phyloP scores from a whole-genome alignment of 2,329 filamentous ascomycete species.

The Aspergillus sp. region DNA sequence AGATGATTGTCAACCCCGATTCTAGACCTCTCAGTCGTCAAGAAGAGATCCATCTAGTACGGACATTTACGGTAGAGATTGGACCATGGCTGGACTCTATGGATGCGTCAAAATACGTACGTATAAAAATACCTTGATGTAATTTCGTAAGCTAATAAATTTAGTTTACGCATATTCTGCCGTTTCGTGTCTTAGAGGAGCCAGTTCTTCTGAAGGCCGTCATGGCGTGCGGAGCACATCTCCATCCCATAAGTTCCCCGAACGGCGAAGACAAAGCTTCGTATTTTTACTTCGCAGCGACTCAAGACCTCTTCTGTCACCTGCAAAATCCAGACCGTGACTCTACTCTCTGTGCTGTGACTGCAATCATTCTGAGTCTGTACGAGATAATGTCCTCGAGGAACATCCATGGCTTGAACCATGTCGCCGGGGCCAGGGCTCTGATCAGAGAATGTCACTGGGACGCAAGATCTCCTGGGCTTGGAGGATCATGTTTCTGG shows the following conservation, averaged over 20 bases:
- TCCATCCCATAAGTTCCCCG: constrained; percentile 62
- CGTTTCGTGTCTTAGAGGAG: constrained; percentile 72
- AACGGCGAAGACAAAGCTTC: constrained; percentile 71
- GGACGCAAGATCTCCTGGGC: constrained; percentile 70
- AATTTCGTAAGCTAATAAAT: constrained; percentile 6
- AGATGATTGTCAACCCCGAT: constrained; percentile 35
- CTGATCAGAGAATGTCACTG: constrained; percentile 85
- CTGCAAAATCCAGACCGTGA: constrained; percentile 81
- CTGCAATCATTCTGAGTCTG: constrained; percentile 80
- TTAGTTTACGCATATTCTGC: constrained; percentile 72
- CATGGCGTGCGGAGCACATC: constrained; percentile 77
- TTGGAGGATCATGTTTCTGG: constrained; percentile 90
- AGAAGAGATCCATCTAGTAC: constrained; percentile 82
- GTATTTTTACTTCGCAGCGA: constrained; percentile 80
- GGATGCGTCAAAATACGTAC: constrained; percentile 69
- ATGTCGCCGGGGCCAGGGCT: constrained; percentile 76
- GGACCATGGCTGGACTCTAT: constrained; percentile 92
- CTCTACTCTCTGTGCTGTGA: constrained; percentile 75
- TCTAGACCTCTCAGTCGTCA: constrained; percentile 61
- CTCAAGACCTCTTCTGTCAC: constrained; percentile 65
- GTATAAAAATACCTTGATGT: constrained; percentile 12
- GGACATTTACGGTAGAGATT: constrained; percentile 85
- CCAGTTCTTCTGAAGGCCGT: constrained; percentile 86
- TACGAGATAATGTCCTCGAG: constrained; percentile 89
- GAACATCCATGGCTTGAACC: constrained; percentile 74